Evolutionary conservation across 305 asterid genomes (phyloP).

Genomic region (Solanum hybrid): DNA sequence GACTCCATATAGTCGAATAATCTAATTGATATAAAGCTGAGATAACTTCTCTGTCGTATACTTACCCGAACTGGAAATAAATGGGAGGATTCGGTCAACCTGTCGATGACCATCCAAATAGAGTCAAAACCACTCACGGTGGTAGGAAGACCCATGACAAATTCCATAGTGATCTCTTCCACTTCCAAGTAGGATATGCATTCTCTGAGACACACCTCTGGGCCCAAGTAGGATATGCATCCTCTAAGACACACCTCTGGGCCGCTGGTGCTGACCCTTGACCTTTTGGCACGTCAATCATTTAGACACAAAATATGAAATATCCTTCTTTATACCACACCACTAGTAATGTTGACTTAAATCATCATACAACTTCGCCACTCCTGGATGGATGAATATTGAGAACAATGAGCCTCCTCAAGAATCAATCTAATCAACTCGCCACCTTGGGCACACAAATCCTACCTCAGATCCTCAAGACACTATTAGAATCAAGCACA

Average conservation of each 20-base stretch:
- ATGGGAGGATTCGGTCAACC: background rate
- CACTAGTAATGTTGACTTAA: background rate
- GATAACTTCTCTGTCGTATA: background rate
- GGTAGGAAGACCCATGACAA: background rate
- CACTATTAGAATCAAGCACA: background rate
- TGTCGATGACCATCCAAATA: background rate
- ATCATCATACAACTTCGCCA: background rate
- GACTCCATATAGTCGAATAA: background rate
- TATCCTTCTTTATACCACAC: background rate
- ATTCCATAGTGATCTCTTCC: background rate
- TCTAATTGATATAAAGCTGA: no score
- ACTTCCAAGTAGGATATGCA: background rate
- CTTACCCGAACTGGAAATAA: background rate
- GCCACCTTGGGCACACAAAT: background rate
- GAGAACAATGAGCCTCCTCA: background rate
- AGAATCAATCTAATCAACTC: background rate
- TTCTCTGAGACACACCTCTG: no score
- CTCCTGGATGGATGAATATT: background rate
- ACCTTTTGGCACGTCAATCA: background rate
- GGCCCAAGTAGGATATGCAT: background rate
- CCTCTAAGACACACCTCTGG: background rate
- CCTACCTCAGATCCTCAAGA: background rate
- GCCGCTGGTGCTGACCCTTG: background rate
- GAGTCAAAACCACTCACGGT: background rate
- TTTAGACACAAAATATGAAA: background rate